These are phyloP conservation scores for Mentha longifolia DNA, from an alignment of 257 asterid genomes.

Conservation along the genomic window DNA sequence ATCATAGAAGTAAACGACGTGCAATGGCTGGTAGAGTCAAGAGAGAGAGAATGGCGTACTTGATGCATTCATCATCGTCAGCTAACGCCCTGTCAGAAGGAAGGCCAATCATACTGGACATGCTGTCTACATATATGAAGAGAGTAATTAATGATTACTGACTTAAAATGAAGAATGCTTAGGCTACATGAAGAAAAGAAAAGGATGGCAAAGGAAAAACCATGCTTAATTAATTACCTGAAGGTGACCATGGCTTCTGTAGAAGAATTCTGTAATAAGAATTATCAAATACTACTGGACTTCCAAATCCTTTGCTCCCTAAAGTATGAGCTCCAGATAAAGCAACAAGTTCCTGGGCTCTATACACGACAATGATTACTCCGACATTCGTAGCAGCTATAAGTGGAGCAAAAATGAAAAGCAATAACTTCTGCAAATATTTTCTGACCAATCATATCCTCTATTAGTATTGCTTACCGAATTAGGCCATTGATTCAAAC, in stretches of 20 bases:
- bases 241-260: constrained; percentile 81
- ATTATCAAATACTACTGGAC: constrained; percentile 75
- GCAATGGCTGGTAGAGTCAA: not conserved
- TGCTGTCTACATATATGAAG: constrained; percentile 51
- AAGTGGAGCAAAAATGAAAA: not conserved
- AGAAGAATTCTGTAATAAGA: constrained; percentile 83
- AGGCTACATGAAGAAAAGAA: not conserved
- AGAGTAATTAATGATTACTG: not conserved
- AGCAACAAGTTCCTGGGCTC: constrained; percentile 88
- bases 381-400: not conserved
- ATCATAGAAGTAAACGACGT: not conserved
- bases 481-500: too few species aligned
- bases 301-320: constrained; percentile 94
- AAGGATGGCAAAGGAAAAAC: constrained; percentile 11
- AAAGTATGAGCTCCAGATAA: constrained; percentile 92
- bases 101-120: constrained; percentile 90
- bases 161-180: not conserved
- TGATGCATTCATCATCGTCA: constrained; percentile 78
- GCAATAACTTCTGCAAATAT: not conserved
- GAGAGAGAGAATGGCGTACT: constrained; percentile 42
- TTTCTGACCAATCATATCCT: too few species aligned
- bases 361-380: constrained; percentile 37
- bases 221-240: constrained; percentile 55
- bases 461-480: too few species aligned
- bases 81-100: constrained; percentile 89